Conservation (phyloP, 1,284 basidiomycete genomes). For the Austroboletus niveus region DNA sequence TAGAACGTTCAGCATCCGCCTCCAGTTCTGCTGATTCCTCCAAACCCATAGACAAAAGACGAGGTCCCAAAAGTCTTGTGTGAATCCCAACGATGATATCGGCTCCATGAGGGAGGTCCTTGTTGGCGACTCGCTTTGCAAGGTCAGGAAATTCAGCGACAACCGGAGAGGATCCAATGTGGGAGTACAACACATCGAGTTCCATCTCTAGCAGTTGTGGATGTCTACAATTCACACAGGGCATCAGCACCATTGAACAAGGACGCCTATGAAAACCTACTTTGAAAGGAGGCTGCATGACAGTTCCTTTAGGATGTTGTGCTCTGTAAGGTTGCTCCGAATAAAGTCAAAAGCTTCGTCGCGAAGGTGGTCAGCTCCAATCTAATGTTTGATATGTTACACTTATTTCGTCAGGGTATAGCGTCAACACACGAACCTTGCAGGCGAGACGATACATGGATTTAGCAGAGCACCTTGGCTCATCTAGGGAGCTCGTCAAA, state of each 20-base stretch:
- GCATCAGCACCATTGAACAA: background rate
- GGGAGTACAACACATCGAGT: conserved; percentile 22
- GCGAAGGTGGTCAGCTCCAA: conserved; percentile 21
- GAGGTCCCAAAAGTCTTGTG: too few species aligned
- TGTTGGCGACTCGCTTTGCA: conserved; percentile 17
- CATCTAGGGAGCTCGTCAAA: background rate
- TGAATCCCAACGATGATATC: conserved; percentile 25
- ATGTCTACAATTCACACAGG: conserved; percentile 11
- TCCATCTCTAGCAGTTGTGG: conserved; percentile 16
- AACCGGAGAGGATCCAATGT: conserved; percentile 19
- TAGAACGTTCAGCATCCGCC: too few species aligned
- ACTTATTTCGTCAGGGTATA: too few species aligned
- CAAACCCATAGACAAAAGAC: too few species aligned
- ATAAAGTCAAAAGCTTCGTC: conserved; percentile 19
- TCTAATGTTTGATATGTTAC: conserved; percentile 3
- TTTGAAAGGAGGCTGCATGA: conserved; percentile 18
- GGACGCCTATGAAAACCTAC: conserved; percentile 7
- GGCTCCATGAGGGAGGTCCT: conserved; percentile 23
- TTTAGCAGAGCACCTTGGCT: conserved; percentile 27
- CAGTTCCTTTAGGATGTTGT: conserved; percentile 25
- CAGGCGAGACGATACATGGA: conserved; percentile 32
- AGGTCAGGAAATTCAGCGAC: conserved; percentile 11
- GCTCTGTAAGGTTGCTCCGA: conserved; percentile 18
- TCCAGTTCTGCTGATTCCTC: too few species aligned
- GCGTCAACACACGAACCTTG: conserved; percentile 16